Base-by-base conservation (phyloP, 2,329 filamentous ascomycete species). In the Arthrinium phaeospermum region DNA sequence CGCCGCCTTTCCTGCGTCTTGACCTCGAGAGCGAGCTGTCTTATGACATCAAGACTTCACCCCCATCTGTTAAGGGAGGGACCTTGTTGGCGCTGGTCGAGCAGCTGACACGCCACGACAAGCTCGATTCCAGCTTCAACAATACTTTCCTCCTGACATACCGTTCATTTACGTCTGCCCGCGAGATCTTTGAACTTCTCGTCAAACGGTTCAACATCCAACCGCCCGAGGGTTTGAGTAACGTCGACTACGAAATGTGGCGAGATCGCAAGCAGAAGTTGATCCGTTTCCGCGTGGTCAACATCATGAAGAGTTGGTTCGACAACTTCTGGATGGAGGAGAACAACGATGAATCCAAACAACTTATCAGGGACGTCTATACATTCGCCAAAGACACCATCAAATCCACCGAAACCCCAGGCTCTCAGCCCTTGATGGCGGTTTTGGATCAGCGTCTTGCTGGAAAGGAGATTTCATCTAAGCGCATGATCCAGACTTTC, bases 311-410 rank as follows among this genome's bases (percentile, higher is more conserved):
- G 87, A 97, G 91, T 83, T 99, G 96, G 96, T 96, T 99, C 77
- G 96, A 98, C 80, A 95, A 93, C 77, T 98, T 96, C 82, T 99
- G 96, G 96, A 98, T 98, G 95, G 96, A 99, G 80, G 93, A 95
- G 68, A 91, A 92, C 74, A 95, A 92, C 79, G 93, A 96, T 70
- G 91, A 94, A 68, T 97, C 92, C 67, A 94, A 91, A 81, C 91
- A 94, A 76, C 87, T 99, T 53, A 94, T 99, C 75, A 92, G 94
- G 73, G 91, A 95, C 75, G 94, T 98, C 13, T 95, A 95, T 83
- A 91, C 91, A 41, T 99, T 99, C 81, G 96, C 95, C 3, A 93
- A 93, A 77, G 95, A 98, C 77, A 95, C 94, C 0, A 94, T 98
- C 74, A 96, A 96, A 78, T 95, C 94, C 8, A 98, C 95, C 0